Base-by-base conservation (phyloP, 2,329 filamentous ascomycete species). In the Periconia digitata region DNA sequence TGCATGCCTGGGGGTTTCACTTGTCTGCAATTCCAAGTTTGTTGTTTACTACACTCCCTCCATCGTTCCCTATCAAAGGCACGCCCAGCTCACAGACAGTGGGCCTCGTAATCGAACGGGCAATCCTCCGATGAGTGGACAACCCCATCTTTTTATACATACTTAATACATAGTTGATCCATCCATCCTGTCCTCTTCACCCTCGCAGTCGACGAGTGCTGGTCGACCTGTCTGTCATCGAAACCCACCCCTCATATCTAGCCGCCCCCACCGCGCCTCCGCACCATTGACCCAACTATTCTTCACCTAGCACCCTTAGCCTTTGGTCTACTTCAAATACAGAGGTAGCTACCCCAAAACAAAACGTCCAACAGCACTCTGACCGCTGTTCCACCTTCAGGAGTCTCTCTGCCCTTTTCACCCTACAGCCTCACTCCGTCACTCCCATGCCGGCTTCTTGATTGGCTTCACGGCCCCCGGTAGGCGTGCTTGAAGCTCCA, bases 21-120 rank as follows among this genome's bases (percentile, higher is more conserved):
- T 50, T 59, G 52, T 47, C 21, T 51, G 47, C 54, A 58, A 55
- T 67, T 70, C 66, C 66, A 66, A 56, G 66, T 69, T 69, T 69
- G 62, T 63, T 68, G 59, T 63, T 63, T 63, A 61, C 56, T 35
- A 56, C 18, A 39, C 24, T 23, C 17, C 18, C 22, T 32, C 22
- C 23, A 23, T 29, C 38, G 48, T 50, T 43, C 45, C 54, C 50
- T 17, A 29, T 39, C 41, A n/a, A n/a, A n/a, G n/a, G n/a, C 40
- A 16, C 46, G 12, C 27, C 23, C 16, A 21, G 40, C 35, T 39
- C 17, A 18, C 34, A n/a, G 20, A 46, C 27, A 13, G 27, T 15
- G 27, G 37, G 40, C 43, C 38, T 51, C 13, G 17, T 43, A 39
- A 43, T 44, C 44, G 43, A n/a, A 15, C 39, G 10, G 27, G 27